Conservation (phyloP, 1,139 yeast genomes). For the Pichia kudriavzevii region DNA sequence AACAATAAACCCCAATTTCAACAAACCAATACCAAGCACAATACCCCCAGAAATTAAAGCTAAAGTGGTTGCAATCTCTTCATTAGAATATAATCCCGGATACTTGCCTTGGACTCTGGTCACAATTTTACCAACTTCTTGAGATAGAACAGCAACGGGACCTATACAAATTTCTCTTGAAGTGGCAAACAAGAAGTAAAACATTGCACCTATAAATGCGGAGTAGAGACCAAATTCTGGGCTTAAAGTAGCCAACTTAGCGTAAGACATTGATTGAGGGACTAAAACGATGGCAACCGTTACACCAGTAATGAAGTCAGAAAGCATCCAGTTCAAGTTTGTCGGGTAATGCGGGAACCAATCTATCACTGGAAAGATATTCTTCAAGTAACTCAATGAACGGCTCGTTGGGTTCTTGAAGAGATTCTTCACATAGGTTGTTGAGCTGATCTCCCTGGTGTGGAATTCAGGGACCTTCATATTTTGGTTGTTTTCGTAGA, state of each 20-base stretch:
- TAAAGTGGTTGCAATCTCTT: slow-evolving; percentile 70
- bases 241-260: slow-evolving; percentile 71
- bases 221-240: slow-evolving; percentile 86
- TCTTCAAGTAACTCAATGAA: slow-evolving; percentile 41
- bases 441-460: slow-evolving; percentile 30
- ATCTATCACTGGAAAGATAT: slow-evolving; percentile 66
- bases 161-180: slow-evolving; percentile 94
- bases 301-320: slow-evolving; percentile 84
- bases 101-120: slow-evolving; percentile 47
- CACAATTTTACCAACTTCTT: slow-evolving; percentile 74
- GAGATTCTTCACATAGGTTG: slow-evolving; percentile 36
- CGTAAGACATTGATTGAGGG: slow-evolving; percentile 94
- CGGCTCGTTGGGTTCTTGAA: slow-evolving; percentile 36
- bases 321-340: slow-evolving; percentile 54
- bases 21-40: slow-evolving; percentile 70
- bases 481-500: too few relatives aligned
- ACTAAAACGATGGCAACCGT: slow-evolving; percentile 90
- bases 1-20: slow-evolving; percentile 78
- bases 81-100: slow-evolving; percentile 38
- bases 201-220: slow-evolving; percentile 85
- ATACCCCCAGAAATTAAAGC: slow-evolving; percentile 80
- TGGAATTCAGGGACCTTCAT: background rate
- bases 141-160: slow-evolving; percentile 93
- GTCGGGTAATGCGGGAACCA: slow-evolving; percentile 83
- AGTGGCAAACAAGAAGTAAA: slow-evolving; percentile 85